Evolutionary conservation across 305 asterid species (phyloP).

Genomic region (Fraxinus baroniana): DNA sequence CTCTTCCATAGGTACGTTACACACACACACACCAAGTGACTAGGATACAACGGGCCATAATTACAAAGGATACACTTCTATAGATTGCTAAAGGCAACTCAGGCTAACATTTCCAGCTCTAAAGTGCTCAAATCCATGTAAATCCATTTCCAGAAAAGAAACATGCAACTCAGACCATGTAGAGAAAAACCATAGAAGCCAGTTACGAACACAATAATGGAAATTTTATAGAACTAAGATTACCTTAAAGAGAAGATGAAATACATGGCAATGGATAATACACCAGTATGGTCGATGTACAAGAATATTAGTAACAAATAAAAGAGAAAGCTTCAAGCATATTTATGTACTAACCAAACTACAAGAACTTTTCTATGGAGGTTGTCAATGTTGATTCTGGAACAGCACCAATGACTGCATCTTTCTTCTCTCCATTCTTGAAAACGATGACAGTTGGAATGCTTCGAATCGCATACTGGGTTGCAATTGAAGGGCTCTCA

Average conservation of each 20-base stretch:
- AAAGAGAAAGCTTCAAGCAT: constrained; percentile 12
- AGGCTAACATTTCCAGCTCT: background rate
- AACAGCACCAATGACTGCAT: constrained; percentile 84
- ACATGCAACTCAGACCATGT: background rate
- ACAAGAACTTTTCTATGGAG: constrained; percentile 79
- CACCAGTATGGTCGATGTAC: background rate
- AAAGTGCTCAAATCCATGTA: background rate
- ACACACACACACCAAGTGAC: background rate
- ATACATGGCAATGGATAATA: background rate
- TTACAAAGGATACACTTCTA: background rate
- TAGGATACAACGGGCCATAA: background rate
- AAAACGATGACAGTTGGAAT: constrained; percentile 86
- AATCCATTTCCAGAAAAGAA: background rate
- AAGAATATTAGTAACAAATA: constrained; percentile 3
- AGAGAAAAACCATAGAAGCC: background rate
- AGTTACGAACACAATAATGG: background rate
- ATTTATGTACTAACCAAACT: constrained; percentile 32
- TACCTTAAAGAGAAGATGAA: background rate
- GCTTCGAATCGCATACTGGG: constrained; percentile 77
- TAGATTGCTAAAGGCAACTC: background rate
- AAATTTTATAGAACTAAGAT: background rate
- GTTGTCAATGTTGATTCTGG: constrained; percentile 67
- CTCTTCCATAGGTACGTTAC: background rate
- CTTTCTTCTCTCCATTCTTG: constrained; percentile 80
- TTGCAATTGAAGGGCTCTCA: constrained; percentile 63